These are phyloP conservation scores for Fusarium begoniae DNA, from an alignment of 2,329 filamentous ascomycete species.

Conservation along the genomic window DNA sequence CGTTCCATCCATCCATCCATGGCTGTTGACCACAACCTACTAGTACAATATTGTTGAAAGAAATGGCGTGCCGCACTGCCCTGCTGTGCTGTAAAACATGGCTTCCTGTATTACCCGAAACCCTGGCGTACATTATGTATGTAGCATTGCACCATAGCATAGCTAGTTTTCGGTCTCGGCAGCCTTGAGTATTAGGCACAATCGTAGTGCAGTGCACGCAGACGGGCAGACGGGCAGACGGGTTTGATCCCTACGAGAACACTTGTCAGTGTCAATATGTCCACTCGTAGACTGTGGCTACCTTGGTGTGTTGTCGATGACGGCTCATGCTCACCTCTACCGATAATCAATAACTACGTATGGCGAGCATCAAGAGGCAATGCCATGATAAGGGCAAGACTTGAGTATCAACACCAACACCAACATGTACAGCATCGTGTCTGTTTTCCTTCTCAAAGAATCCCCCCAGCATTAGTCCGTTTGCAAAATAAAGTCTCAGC, in stretches of 20 bases:
- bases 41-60: background rate
- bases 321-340: background rate
- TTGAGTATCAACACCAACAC: background rate
- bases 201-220: background rate
- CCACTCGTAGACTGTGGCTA: background rate
- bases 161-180: background rate
- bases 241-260: background rate
- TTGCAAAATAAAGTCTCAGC: slow-evolving; percentile 18
- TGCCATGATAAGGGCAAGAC: background rate
- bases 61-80: background rate
- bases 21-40: background rate
- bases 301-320: background rate
- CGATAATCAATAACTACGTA: background rate
- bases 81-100: background rate
- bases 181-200: background rate
- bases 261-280: background rate
- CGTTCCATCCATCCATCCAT: background rate
- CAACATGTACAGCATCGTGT: background rate
- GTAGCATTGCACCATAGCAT: background rate
- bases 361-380: background rate
- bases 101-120: slow-evolving; percentile 6
- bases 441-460: background rate
- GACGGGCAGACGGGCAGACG: background rate
- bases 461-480: background rate
- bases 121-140: background rate